These are phyloP conservation scores for Rubia occidens DNA, from an alignment of 305 asterid species.

Conservation along the genomic window DNA sequence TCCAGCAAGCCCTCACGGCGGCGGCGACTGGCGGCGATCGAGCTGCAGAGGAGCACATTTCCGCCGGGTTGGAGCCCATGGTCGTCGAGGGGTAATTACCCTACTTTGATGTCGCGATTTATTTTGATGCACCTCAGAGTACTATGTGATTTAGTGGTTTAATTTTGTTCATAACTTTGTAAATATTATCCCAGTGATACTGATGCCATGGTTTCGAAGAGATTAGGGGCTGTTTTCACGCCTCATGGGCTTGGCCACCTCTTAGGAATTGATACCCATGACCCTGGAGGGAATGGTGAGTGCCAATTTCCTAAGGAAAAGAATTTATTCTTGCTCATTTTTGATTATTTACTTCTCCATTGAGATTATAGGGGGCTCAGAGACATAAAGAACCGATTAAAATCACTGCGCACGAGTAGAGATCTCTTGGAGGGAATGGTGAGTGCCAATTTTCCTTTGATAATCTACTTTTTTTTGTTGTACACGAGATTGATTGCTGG, in stretches of 20 bases:
- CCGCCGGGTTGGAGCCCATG: slow-evolving; percentile 49
- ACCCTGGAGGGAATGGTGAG: no score
- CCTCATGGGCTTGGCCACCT: no score
- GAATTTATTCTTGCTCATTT: slow-evolving; percentile 4
- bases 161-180: no score
- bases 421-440: slow-evolving; percentile 89
- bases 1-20: slow-evolving; percentile 72
- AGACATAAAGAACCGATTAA: slow-evolving; percentile 72
- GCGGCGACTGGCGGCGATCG: slow-evolving; percentile 88
- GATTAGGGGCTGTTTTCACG: no score
- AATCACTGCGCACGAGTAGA: slow-evolving; percentile 75
- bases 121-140: no score
- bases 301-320: no score
- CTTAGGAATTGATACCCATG: no score
- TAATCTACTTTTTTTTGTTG: not conserved
- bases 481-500: not conserved
- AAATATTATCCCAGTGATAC: no score
- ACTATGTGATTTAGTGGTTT: no score
- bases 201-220: no score
- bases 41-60: slow-evolving; percentile 60
- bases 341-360: slow-evolving; percentile 9
- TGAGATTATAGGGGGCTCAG: slow-evolving; percentile 60
- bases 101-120: no score
- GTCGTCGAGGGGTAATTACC: slow-evolving; percentile 82
- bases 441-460: slow-evolving; percentile 6